Evolutionary conservation across 192 early-diverging fungal genomes (phyloP), one percentile per base, ranked within the genome.

Genomic region (Mortierella hygrophila): DNA sequence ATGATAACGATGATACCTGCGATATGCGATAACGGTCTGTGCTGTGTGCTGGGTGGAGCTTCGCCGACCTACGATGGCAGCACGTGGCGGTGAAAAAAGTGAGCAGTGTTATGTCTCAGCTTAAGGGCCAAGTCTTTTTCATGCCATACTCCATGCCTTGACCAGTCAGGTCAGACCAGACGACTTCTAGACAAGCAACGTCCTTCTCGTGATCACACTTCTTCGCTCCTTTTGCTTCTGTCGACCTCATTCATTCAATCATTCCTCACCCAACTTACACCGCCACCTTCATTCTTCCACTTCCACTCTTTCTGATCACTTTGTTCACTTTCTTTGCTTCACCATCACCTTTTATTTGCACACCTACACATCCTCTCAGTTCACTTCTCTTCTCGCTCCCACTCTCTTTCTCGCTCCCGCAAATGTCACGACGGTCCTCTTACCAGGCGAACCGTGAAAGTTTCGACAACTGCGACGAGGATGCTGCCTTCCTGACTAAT

Each of bases 401-500:
- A 26, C 55, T 26, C n/a, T 26, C 55, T 5, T 23, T 3, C 23
- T 29, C 10, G 26, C 57, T 10, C 7, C 7, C n/a, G 3, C 21
- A 65, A 60, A 65, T 65, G 60, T 65, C 60, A 32, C n/a, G 60
- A 26, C 60, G 60, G 26, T 32, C 80, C 16, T 76, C 68, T 44
- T 74, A 47, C 79, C 63, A 44, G 9, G 65, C 29, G 32, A 76
- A 74, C 20, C 74, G 68, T 44, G 74, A 81, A 23, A 76, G 41
- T 54, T 69, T 76, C 23, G 23, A 76, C n/a, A 78, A 79, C 40
- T 52, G 35, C 41, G 55, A 71, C 23, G 82, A 83, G 41, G n/a
- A 78, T 37, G 72, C 73, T 16, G 35, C 75, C 44, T 78, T 83
- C 72, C 47, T 83, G 21, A 46, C 74, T 23, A 75, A 79, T 63